phyloP scores from a whole-genome alignment of 441 rosid genomes.

The Aleurites moluccanus region DNA sequence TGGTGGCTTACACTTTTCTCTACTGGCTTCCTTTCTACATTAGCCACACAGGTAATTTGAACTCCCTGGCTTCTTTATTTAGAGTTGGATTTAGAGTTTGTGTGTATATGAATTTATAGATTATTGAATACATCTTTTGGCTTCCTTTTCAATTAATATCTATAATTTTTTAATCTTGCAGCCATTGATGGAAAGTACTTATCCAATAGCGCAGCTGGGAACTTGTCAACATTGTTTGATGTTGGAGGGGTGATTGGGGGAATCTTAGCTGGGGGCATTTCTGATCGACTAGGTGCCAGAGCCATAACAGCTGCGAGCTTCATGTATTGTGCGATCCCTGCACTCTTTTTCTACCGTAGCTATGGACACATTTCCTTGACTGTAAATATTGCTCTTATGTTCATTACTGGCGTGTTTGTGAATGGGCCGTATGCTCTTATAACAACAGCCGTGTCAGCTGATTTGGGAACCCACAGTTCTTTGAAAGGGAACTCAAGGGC shows the following conservation, averaged over 20 bases:
- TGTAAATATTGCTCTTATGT: constrained; percentile 65
- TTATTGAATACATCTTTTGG: not conserved
- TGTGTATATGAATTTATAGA: not conserved
- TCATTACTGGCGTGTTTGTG: constrained; percentile 82
- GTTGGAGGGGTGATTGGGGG: constrained; percentile 96
- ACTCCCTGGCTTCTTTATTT: not conserved
- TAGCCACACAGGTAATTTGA: constrained; percentile 75
- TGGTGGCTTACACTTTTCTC: constrained; percentile 97
- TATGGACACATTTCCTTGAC: constrained; percentile 73
- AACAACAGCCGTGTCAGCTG: constrained; percentile 96
- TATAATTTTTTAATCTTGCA: constrained; percentile 37
- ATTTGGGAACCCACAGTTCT: constrained; percentile 89
- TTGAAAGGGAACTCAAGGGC: constrained; percentile 86
- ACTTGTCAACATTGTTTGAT: constrained; percentile 85
- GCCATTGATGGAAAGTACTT: constrained; percentile 85
- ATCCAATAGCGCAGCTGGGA: constrained; percentile 73
- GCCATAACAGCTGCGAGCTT: constrained; percentile 93
- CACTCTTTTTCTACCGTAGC: constrained; percentile 74
- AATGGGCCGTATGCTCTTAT: constrained; percentile 95
- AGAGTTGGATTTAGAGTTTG: not conserved
- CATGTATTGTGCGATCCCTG: constrained; percentile 91
- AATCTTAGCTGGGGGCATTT: constrained; percentile 87
- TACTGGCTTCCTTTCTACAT: constrained; percentile 99
- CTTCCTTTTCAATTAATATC: not conserved
- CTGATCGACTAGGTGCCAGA: constrained; percentile 72